Percentiles rank a stretch among this genome's conserved stretches.
These are phyloP conservation scores for Aspergillus cristatus DNA, from an alignment of 495 filamentous ascomycete genomes.

Conservation along the genomic window DNA sequence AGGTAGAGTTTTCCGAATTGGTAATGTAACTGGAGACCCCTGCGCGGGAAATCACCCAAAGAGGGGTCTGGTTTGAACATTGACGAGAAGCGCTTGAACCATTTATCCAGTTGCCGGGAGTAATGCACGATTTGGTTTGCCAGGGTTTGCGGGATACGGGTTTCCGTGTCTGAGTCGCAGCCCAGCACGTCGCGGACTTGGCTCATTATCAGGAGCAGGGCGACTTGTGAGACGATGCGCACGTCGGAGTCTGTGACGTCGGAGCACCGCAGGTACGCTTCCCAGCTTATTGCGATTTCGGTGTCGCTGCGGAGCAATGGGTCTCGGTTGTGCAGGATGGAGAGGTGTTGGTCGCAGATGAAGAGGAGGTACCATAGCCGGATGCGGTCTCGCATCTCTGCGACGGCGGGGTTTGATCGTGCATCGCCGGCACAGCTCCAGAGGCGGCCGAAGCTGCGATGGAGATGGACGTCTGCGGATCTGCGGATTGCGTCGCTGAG, in stretches of 20 bases:
- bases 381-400: slow-evolving; percentile 22
- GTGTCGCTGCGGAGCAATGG: slow-evolving; percentile 31
- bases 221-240: slow-evolving; percentile 27
- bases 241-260: slow-evolving; percentile 27
- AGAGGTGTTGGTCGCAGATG: slow-evolving; percentile 38
- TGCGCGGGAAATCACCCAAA: slow-evolving; percentile 34
- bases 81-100: slow-evolving; percentile 25
- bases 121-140: slow-evolving; percentile 25
- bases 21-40: slow-evolving; percentile 33
- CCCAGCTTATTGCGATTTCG: slow-evolving; percentile 23
- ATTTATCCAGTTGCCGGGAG: slow-evolving; percentile 30
- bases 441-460: slow-evolving; percentile 20
- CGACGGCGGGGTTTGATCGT: slow-evolving; percentile 1
- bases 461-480: slow-evolving; percentile 32
- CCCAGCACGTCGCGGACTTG: slow-evolving; percentile 31
- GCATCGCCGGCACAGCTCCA: neutral
- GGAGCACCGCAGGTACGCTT: slow-evolving; percentile 20
- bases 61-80: slow-evolving; percentile 20
- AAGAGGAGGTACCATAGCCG: slow-evolving; percentile 36
- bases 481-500: slow-evolving; percentile 35
- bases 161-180: slow-evolving; percentile 20
- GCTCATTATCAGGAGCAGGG: slow-evolving; percentile 29
- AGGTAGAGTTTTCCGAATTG: slow-evolving; percentile 39
- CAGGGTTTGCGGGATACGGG: slow-evolving; percentile 21
- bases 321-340: slow-evolving; percentile 35